Evolutionary conservation across 2,329 filamentous ascomycete genomes (phyloP).

Genomic region (Aspergillus pseudotamarii): DNA sequence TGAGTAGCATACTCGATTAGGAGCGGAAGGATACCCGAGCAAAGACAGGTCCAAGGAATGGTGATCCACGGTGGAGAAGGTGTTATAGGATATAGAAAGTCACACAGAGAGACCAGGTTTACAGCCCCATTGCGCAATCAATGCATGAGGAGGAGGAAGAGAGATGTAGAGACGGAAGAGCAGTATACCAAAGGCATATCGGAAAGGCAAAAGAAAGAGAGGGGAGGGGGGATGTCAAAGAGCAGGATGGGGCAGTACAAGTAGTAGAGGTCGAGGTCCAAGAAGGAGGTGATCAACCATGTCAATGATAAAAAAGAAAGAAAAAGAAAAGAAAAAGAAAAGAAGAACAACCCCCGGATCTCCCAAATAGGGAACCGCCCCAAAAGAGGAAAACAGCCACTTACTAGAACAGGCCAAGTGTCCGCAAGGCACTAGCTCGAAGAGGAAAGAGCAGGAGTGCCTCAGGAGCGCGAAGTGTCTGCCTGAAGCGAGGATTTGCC

Average conservation of each 20-base stretch:
- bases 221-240: neutral
- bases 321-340: conserved; percentile 21
- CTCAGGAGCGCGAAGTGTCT: conserved; percentile 14
- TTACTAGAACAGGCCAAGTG: conserved; percentile 23
- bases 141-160: conserved; percentile 4
- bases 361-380: conserved; percentile 30
- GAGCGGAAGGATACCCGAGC: neutral
- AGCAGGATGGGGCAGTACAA: neutral
- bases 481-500: conserved; percentile 6
- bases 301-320: neutral
- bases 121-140: conserved; percentile 2
- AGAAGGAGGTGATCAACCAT: neutral
- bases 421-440: conserved; percentile 26
- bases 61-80: neutral
- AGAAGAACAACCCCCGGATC: conserved; percentile 9
- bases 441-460: conserved; percentile 18
- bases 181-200: conserved; percentile 1
- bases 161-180: neutral
- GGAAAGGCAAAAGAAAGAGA: neutral
- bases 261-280: neutral
- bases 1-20: conserved; percentile 51
- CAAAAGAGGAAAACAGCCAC: conserved; percentile 27
- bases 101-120: neutral
- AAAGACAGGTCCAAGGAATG: neutral
- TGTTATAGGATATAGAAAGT: neutral